These are phyloP conservation scores for Teunomyces gatunensis DNA, from an alignment of 805 yeast species.

Conservation along the genomic window DNA sequence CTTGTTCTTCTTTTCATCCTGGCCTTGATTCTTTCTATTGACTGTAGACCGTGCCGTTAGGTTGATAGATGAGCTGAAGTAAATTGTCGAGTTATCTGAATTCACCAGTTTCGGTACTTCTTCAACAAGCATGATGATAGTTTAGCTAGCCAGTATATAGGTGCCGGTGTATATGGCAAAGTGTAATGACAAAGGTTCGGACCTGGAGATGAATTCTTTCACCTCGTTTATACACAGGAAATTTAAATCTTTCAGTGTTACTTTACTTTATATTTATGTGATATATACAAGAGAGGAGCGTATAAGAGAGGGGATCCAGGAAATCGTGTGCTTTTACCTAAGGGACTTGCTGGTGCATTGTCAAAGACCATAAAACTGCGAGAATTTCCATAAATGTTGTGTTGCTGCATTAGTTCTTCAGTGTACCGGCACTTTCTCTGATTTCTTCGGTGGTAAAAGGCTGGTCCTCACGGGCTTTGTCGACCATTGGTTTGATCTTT, in stretches of 20 bases:
- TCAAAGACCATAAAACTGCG: too few species aligned
- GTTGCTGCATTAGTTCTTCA: conserved; percentile 17
- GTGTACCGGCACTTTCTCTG: conserved; percentile 23
- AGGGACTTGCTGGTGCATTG: too few species aligned
- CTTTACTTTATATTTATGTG: too few species aligned
- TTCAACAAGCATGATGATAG: conserved; percentile 36
- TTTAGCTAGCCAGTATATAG: neutral
- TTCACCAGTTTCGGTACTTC: conserved; percentile 37
- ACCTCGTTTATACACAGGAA: too few species aligned
- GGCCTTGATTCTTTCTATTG: conserved; percentile 13
- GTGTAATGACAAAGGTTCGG: too few species aligned
- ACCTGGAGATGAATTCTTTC: too few species aligned
- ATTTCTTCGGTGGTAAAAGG: conserved; percentile 55
- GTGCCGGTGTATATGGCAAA: too few species aligned
- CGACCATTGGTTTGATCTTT: conserved; percentile 79
- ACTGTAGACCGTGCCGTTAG: conserved; percentile 37
- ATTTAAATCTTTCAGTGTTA: too few species aligned
- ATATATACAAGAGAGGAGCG: too few species aligned
- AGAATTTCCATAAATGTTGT: too few species aligned
- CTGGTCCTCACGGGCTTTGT: conserved; percentile 85
- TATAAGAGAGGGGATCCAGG: too few species aligned
- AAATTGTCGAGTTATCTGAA: conserved; percentile 34
- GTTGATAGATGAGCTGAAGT: conserved; percentile 41
- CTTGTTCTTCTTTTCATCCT: conserved; percentile 24
- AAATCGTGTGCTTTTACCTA: too few species aligned